Base-by-base conservation (phyloP, 192 early-diverging fungal genomes). In the Gaertneriomyces semiglobifer region DNA sequence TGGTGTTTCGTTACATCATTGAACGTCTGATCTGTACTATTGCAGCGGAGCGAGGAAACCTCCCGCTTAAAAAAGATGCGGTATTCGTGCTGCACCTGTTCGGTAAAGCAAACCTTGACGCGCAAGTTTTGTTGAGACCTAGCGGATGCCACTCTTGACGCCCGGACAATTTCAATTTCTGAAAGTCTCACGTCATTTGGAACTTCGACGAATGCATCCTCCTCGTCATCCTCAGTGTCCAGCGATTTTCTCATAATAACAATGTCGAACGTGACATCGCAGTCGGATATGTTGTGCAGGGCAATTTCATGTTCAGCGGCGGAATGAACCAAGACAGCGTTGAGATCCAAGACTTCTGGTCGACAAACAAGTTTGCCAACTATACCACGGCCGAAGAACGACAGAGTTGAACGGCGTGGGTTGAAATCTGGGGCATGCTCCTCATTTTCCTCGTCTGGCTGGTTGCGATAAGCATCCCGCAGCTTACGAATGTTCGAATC, bases 261-360 rank as follows among this genome's bases (percentile, higher is more conserved):
- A 40, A 77, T 57, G 41, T 77, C 67, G 56, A 74, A 85, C 54
- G 71, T 61, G 1, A 84, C 65, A 62, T 85, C 84, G 60, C 82
- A 84, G 9, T 87, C 81, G 42, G 65, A 67, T 10, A 70, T 69
- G 55, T 85, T 85, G 19, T 45, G 66, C 9, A 85, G 45, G 3
- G 64, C 44, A 8, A 85, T 62, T 18, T 84, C 81, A 46, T 63
- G 53, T 59, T 85, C 84, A 10, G 66, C 65, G 44, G 77, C 54
- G 1, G 84, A 77, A 68, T 85, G 81, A 5, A 85, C 78, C n/a
- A 85, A 75, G 16, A 81, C 69, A 19, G 74, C 71, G 39, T 58
- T 74, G 58, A 84, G 81, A 18, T 84, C 76, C 12, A 85, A 25
- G 11, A 59, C 1, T 4, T 54, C n/a, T 41, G 75, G 73, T 39